Evolutionary conservation across 2,329 filamentous ascomycete genomes (phyloP).

Genomic region (Colletotrichum chlorophyti): DNA sequence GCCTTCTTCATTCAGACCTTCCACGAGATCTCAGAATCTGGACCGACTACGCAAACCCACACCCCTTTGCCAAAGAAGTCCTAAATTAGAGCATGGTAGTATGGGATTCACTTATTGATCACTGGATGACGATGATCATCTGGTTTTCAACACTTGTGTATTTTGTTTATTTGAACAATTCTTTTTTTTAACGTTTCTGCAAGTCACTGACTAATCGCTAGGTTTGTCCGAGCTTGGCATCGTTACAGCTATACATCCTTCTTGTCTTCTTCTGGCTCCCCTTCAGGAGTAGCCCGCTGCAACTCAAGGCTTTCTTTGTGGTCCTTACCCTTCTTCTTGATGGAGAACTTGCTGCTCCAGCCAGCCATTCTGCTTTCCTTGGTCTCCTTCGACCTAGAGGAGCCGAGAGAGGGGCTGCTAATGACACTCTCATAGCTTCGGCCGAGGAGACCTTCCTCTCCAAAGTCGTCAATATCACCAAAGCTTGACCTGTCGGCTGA

Average conservation of each 20-base stretch:
- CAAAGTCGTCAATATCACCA: slow-evolving; percentile 60
- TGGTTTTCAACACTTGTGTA: neutral
- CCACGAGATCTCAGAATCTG: too few species aligned
- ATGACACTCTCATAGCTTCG: slow-evolving; percentile 63
- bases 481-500: slow-evolving; percentile 65
- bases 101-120: too few species aligned
- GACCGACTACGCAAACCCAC: too few species aligned
- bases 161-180: too few species aligned
- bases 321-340: slow-evolving; percentile 66
- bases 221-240: neutral
- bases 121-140: too few species aligned
- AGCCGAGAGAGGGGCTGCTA: slow-evolving; percentile 63
- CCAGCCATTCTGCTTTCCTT: slow-evolving; percentile 57
- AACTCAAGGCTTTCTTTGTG: slow-evolving; percentile 62
- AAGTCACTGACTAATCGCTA: slow-evolving; percentile 7
- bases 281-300: slow-evolving; percentile 39
- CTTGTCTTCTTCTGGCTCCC: slow-evolving; percentile 24
- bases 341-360: slow-evolving; percentile 59
- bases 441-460: slow-evolving; percentile 53
- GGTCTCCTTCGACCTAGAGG: slow-evolving; percentile 52
- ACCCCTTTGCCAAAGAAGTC: too few species aligned
- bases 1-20: neutral
- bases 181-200: slow-evolving; percentile 1
- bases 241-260: slow-evolving; percentile 20
- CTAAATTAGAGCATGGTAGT: too few species aligned